phyloP scores from a whole-genome alignment of 164 flowering plant genomes.

The Sedum album region DNA sequence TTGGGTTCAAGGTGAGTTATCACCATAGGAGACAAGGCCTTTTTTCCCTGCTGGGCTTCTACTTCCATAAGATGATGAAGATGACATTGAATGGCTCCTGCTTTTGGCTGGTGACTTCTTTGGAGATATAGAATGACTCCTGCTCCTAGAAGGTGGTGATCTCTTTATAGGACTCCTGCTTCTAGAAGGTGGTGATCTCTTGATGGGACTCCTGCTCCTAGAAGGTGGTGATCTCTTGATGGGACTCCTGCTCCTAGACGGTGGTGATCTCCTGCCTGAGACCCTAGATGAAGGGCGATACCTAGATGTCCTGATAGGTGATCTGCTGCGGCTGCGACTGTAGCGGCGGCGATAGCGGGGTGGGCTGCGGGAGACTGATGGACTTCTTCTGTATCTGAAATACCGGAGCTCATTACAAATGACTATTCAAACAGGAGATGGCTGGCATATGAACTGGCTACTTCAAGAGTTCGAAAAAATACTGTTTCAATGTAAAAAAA shows the following conservation, averaged over 20 bases:
- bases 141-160: constrained; percentile 39
- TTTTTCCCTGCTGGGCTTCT: constrained; percentile 48
- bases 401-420: not conserved
- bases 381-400: constrained; percentile 77
- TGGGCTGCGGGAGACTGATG: constrained; percentile 73
- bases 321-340: constrained; percentile 56
- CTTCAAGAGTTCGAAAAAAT: not conserved
- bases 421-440: not conserved
- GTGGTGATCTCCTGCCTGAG: constrained; percentile 31
- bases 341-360: constrained; percentile 55
- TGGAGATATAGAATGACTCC: constrained; percentile 46
- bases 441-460: not conserved
- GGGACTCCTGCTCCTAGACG: constrained; percentile 4
- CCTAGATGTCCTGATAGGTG: constrained; percentile 44
- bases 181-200: constrained; percentile 24
- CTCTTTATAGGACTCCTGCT: not conserved
- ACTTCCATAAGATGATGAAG: constrained; percentile 20
- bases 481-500: too few relatives aligned
- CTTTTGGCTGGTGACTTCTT: constrained; percentile 50
- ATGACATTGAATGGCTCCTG: too few relatives aligned
- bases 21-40: constrained; percentile 74
- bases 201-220: constrained; percentile 50
- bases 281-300: constrained; percentile 39
- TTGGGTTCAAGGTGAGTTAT: constrained; percentile 44
- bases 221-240: constrained; percentile 29